These are phyloP conservation scores for Lizonia empirigonia DNA, from an alignment of 2,329 filamentous ascomycete genomes.

Conservation along the genomic window DNA sequence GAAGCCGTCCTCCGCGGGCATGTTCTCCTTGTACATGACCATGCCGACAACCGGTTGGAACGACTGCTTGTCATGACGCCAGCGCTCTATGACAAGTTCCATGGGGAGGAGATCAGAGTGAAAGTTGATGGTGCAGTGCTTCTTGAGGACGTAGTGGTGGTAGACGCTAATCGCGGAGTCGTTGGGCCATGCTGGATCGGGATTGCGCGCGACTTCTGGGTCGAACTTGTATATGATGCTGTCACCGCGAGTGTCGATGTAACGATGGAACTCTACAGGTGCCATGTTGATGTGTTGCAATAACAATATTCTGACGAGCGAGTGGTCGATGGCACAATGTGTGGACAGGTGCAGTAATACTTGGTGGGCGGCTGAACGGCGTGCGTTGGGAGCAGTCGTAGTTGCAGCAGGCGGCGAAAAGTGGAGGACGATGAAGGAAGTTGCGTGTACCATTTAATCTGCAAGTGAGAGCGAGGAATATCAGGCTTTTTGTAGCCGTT, in stretches of 20 bases:
- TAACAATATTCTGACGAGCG: neutral
- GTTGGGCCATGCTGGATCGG: constrained; percentile 1
- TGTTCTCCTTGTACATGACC: constrained; percentile 17
- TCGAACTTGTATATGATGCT: constrained; percentile 28
- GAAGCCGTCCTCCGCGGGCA: neutral
- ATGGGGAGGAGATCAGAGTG: constrained; percentile 18
- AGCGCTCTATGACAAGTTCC: constrained; percentile 12
- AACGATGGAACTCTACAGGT: constrained; percentile 19
- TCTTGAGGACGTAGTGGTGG: constrained; percentile 16
- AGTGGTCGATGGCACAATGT: neutral
- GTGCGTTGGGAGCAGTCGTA: neutral
- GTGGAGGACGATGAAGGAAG: no score
- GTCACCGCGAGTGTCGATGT: constrained; percentile 17
- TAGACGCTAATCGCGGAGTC: constrained; percentile 18
- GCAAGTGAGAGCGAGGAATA: neutral
- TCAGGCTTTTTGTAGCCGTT: neutral
- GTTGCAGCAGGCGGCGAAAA: neutral
- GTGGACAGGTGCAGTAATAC: neutral
- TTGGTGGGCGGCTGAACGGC: neutral
- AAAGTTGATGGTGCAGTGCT: neutral
- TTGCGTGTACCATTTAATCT: no score
- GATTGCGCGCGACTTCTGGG: constrained; percentile 10
- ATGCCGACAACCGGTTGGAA: constrained; percentile 10
- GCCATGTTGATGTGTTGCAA: constrained; percentile 6
- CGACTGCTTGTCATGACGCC: constrained; percentile 16